Percentiles rank a stretch among this genome's conserved stretches.
Evolutionary conservation across 2,329 filamentous ascomycete species (phyloP).

Genomic region (Paecilomyces niveus): DNA sequence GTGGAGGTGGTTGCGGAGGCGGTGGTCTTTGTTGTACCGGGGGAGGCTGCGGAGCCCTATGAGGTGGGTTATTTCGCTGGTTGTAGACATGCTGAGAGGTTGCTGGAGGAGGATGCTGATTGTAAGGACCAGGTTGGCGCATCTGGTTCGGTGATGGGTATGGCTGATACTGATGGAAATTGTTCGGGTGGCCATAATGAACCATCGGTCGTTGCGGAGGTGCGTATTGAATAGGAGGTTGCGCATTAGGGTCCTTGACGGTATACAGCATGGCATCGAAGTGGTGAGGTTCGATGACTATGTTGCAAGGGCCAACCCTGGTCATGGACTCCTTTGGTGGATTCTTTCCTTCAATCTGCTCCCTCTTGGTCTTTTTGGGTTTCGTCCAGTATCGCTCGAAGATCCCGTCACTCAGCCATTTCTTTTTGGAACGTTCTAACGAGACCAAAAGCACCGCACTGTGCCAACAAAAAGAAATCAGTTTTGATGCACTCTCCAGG

Average conservation of each 20-base stretch:
- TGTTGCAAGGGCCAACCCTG: conserved; percentile 50
- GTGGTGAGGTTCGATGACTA: conserved; percentile 57
- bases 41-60: conserved; percentile 11
- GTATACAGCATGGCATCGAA: conserved; percentile 53
- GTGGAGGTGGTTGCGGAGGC: conserved; percentile 19
- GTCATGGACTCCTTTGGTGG: conserved; percentile 47
- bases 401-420: conserved; percentile 49
- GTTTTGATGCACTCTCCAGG: conserved; percentile 2
- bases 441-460: conserved; percentile 53
- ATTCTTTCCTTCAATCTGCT: conserved; percentile 40
- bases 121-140: conserved; percentile 18
- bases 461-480: conserved; percentile 8
- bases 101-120: conserved; percentile 9
- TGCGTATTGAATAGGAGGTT: conserved; percentile 31
- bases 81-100: conserved; percentile 19
- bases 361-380: conserved; percentile 48
- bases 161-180: conserved; percentile 36
- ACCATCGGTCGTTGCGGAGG: conserved; percentile 35
- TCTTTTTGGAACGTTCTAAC: conserved; percentile 52
- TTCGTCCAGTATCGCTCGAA: conserved; percentile 54
- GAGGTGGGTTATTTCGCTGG: conserved; percentile 14
- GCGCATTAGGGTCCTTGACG: conserved; percentile 43
- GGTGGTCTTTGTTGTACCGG: conserved; percentile 17
- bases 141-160: conserved; percentile 25
- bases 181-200: conserved; percentile 34